A percentile compares a stretch with the other conserved stretches of the same genome.
These are phyloP conservation scores for Neoarthrinium moseri DNA, from an alignment of 2,329 filamentous ascomycete genomes.

Conservation along the genomic window DNA sequence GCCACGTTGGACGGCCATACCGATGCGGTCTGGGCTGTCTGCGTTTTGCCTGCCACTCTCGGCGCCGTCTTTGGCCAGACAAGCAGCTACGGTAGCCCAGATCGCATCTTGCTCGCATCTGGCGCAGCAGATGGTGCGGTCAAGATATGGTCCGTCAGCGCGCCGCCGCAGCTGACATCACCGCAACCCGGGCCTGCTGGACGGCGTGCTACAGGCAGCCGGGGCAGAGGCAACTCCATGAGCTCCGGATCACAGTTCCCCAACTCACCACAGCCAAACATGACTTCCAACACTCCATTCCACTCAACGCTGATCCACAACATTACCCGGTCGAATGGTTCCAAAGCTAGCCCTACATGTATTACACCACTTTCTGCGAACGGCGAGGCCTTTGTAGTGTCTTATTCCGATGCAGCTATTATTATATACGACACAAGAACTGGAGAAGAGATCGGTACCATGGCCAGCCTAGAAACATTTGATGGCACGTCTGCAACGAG, in stretches of 20 bases:
- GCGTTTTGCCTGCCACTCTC: conserved; percentile 82
- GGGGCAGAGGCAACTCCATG: conserved; percentile 86
- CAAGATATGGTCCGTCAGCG: conserved; percentile 91
- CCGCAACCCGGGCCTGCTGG: conserved; percentile 66
- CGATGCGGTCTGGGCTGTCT: conserved; percentile 94
- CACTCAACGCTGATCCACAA: conserved; percentile 85
- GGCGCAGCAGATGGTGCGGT: conserved; percentile 89
- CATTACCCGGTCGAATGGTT: conserved; percentile 67
- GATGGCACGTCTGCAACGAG: conserved; percentile 76
- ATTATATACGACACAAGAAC: conserved; percentile 90
- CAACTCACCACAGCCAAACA: conserved; percentile 83
- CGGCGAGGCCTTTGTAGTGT: conserved; percentile 89
- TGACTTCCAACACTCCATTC: conserved; percentile 83
- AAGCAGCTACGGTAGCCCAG: conserved; percentile 73
- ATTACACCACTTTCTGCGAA: conserved; percentile 83
- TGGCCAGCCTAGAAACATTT: conserved; percentile 94
- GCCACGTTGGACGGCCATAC: conserved; percentile 91
- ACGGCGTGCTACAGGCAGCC: conserved; percentile 50
- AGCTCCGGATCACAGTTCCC: conserved; percentile 92
- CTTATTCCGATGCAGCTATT: conserved; percentile 86
- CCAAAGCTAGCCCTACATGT: conserved; percentile 77
- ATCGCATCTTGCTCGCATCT: conserved; percentile 86
- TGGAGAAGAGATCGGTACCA: conserved; percentile 85
- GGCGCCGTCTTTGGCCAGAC: conserved; percentile 77
- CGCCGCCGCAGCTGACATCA: conserved; percentile 81